A percentile compares a stretch with the other conserved stretches of the same genome.
Evolutionary conservation across 2,329 filamentous ascomycete species (phyloP).

Genomic region (Dryadomyces quercivorus): DNA sequence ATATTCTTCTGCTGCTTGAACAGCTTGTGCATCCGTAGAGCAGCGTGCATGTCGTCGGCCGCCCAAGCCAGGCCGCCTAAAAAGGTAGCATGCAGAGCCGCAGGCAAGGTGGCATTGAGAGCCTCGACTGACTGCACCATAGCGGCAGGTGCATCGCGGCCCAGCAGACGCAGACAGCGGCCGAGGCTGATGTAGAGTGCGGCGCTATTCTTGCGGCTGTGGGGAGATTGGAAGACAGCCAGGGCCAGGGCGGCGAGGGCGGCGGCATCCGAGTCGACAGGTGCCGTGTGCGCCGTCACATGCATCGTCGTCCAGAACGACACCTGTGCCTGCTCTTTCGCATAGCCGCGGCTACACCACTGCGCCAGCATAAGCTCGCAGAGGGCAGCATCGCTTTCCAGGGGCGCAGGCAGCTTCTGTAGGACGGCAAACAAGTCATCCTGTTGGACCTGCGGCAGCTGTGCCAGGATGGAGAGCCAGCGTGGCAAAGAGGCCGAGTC

Average conservation of each 20-base stretch:
- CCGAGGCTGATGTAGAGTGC: conserved; percentile 8
- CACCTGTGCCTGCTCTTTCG: conserved; percentile 4
- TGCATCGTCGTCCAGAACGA: background rate
- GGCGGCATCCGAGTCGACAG: background rate
- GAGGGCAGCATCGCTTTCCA: conserved; percentile 6
- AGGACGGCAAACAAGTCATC: conserved; percentile 8
- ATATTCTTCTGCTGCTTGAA: conserved; percentile 1
- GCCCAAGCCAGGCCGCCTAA: conserved; percentile 14
- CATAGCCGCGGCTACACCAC: conserved; percentile 19
- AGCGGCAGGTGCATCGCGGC: background rate
- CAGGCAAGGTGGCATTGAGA: background rate
- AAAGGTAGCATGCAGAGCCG: conserved; percentile 12
- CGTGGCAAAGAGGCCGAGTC: background rate
- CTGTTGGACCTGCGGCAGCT: conserved; percentile 12
- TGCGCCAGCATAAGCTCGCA: conserved; percentile 18
- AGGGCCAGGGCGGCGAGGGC: conserved; percentile 17
- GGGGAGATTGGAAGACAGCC: conserved; percentile 10
- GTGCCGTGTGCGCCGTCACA: background rate
- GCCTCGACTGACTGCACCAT: conserved; percentile 6
- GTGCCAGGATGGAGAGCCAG: conserved; percentile 12
- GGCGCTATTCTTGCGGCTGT: conserved; percentile 3
- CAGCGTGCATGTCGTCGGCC: conserved; percentile 10
- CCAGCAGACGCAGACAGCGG: conserved; percentile 5
- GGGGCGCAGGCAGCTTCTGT: background rate
- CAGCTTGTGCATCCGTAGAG: conserved; percentile 13